phyloP scores from a whole-genome alignment of 139 green algal genomes.

The Tetraselmis chui region DNA sequence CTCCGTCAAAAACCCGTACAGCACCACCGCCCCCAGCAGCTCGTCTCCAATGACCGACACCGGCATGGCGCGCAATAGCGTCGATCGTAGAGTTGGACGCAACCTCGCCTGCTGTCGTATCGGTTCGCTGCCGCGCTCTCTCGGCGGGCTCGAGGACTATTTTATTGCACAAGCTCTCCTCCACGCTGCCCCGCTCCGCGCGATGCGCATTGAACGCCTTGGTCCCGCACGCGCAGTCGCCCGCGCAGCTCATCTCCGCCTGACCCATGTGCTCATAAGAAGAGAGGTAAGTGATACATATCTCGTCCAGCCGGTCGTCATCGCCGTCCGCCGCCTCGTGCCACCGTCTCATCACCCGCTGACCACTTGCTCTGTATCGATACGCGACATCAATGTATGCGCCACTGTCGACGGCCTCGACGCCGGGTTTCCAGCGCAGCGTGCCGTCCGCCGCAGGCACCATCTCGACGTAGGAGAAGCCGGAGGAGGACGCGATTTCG shows the following conservation, averaged over 20 bases:
- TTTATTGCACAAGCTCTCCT: not conserved
- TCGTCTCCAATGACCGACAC: no score
- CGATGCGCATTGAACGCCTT: not conserved
- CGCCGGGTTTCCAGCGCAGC: not conserved
- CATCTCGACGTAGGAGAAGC: not conserved
- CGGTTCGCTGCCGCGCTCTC: no score
- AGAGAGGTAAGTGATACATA: not conserved
- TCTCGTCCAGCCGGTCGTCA: not conserved
- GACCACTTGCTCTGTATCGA: no score
- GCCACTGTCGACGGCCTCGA: not conserved
- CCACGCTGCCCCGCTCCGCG: not conserved
- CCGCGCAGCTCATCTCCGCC: not conserved
- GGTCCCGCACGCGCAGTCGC: not conserved
- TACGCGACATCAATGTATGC: not conserved
- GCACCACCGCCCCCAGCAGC: no score
- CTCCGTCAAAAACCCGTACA: no score
- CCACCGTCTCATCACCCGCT: no score
- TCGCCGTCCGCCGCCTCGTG: no score
- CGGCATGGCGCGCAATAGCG: no score
- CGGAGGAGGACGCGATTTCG: not conserved
- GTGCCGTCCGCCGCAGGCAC: not conserved
- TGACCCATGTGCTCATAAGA: not conserved
- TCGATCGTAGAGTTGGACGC: no score
- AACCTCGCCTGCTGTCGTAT: no score
- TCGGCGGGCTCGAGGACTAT: no score